phyloP scores from a whole-genome alignment of 139 green algal species.

The Bryopsis sp. region DNA sequence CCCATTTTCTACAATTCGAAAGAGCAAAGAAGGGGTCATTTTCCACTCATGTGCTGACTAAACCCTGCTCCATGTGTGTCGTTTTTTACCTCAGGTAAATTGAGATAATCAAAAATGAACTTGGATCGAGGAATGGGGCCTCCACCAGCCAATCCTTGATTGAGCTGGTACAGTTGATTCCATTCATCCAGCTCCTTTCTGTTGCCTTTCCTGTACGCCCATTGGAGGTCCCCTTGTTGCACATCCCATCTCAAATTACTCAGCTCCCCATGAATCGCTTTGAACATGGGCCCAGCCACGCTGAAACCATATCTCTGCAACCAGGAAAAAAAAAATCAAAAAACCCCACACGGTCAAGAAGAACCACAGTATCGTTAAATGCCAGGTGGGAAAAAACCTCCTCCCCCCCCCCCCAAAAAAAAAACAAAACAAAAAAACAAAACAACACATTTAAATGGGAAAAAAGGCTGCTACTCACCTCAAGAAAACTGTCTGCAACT shows the following conservation, averaged over 20 bases:
- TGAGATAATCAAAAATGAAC: constrained; percentile 60
- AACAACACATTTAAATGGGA: no score
- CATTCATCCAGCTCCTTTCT: constrained; percentile 26
- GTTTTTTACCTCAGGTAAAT: constrained; percentile 66
- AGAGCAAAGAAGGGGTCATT: no score
- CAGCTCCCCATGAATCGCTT: constrained; percentile 11
- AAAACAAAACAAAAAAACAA: no score
- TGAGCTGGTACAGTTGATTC: constrained; percentile 43
- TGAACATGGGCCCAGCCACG: constrained; percentile 14
- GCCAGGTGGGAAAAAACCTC: no score
- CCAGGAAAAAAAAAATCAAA: no score
- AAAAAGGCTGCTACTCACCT: background rate
- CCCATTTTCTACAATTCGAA: no score
- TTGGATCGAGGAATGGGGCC: constrained; percentile 21
- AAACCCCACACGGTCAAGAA: no score
- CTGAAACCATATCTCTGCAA: constrained; percentile 8
- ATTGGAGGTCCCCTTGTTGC: constrained; percentile 25
- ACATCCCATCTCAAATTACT: constrained; percentile 50
- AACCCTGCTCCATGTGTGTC: no score
- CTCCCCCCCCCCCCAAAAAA: no score
- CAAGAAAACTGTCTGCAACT: constrained; percentile 41
- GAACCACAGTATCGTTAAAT: no score
- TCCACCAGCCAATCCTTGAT: constrained; percentile 47
- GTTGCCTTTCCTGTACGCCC: constrained; percentile 25
- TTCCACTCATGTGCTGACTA: no score